Evolutionary conservation across 495 filamentous ascomycete genomes (phyloP), one percentile per base, ranked within the genome.

Genomic region (Platismatia glauca): DNA sequence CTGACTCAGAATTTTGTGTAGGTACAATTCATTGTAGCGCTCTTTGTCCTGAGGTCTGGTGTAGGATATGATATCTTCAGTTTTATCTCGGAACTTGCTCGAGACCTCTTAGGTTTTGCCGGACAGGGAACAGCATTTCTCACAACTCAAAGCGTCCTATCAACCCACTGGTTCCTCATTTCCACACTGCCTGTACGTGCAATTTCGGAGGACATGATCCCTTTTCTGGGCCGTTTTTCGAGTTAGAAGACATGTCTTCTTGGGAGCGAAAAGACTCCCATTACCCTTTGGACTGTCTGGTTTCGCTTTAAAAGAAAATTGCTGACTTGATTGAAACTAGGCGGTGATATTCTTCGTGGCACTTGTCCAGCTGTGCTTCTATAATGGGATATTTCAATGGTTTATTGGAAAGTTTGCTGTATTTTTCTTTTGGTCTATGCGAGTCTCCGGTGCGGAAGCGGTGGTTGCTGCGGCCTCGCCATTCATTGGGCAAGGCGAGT

Each of bases 301-400:
- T 69, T 66, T 73, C 1, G 37, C 74, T 20, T 63, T 69, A 4
- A 35, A 1, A 57, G 38, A 5, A 89, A 84, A 83, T 95, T 95
- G 80, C 74, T 96, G 33, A 76, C 84, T 57, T 76, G 76, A 24
- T 88, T 93, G 74, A 92, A 34, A 89, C 90, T 1, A 53, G 50
- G 84, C 91, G 55, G 92, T 96, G 71, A 88, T 95, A 71, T 96
- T 96, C 82, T 96, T 96, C 79, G 84, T 96, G 58, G 81, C 91
- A 7, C 75, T 96, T 8, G 87, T 95, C 24, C 88, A 95, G 72
- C 79, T 95, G 29, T 72, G 90, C 18, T 95, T 89, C 76, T 86
- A 94, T 76, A 77, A 80, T 69, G 86, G 85, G 7, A 74, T 89
- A 48, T 76, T 96, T 29, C 91, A 95, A 75, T 96, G 91, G 91